Evolutionary conservation across 352 stramenopile genomes (phyloP).

Genomic region (Pythium grandisporangium): DNA sequence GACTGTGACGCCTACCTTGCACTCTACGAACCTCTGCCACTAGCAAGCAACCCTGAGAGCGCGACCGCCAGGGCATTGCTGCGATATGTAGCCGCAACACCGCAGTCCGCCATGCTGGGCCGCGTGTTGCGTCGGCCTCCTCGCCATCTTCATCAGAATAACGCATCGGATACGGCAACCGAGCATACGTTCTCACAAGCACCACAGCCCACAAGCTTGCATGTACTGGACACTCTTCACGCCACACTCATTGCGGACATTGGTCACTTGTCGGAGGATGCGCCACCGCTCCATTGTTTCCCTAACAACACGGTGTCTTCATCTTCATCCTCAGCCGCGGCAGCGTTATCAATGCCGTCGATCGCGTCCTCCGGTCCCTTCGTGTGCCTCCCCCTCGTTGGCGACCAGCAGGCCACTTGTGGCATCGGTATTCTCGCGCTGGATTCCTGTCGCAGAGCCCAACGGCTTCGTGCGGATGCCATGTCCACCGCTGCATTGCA

Average conservation of each 20-base stretch:
- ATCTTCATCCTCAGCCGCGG: too few relatives aligned
- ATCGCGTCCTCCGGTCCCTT: slow-evolving; percentile 28
- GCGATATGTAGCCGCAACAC: slow-evolving; percentile 35
- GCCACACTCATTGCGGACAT: slow-evolving; percentile 33
- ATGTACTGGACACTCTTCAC: slow-evolving; percentile 16
- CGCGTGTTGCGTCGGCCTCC: slow-evolving; percentile 13
- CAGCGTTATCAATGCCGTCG: neutral
- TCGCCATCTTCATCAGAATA: too few relatives aligned
- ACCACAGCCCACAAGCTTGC: slow-evolving; percentile 18
- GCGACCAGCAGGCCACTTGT: neutral
- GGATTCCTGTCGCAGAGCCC: slow-evolving; percentile 43
- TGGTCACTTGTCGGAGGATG: slow-evolving; percentile 8
- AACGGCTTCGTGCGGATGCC: slow-evolving; percentile 31
- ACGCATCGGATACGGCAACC: too few relatives aligned
- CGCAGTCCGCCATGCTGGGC: slow-evolving; percentile 37
- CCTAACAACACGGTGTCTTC: neutral
- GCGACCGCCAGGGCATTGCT: slow-evolving; percentile 21
- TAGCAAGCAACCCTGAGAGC: slow-evolving; percentile 11
- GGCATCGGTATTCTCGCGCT: slow-evolving; percentile 45
- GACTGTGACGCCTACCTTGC: slow-evolving; percentile 69
- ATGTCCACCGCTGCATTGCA: slow-evolving; percentile 40
- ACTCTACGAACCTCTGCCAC: slow-evolving; percentile 46
- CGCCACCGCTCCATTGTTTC: slow-evolving; percentile 17
- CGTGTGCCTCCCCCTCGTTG: slow-evolving; percentile 35
- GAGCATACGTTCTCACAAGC: too few relatives aligned